Evolutionary conservation across 257 asterid species (phyloP).

Genomic region (Misopates orontium): DNA sequence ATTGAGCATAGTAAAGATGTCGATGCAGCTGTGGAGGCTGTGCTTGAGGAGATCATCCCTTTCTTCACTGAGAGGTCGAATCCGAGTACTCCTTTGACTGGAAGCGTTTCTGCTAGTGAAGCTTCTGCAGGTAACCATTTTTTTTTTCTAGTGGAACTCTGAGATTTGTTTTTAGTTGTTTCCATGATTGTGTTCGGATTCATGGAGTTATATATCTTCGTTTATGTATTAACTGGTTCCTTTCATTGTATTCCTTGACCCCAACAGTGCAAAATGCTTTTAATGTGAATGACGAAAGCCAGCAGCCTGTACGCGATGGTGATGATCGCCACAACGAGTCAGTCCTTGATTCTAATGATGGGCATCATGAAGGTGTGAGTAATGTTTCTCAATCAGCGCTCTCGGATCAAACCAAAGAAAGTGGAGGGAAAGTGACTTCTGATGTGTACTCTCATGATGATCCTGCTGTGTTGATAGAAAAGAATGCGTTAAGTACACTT

Average conservation of each 20-base stretch:
- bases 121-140: slow-evolving; percentile 41
- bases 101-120: slow-evolving; percentile 8
- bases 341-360: slow-evolving; percentile 36
- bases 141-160: not conserved
- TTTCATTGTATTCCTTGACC: too few relatives aligned
- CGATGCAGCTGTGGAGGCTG: slow-evolving; percentile 65
- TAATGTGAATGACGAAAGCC: slow-evolving; percentile 23
- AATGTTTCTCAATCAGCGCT: slow-evolving; percentile 24
- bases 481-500: slow-evolving; percentile 24
- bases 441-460: slow-evolving; percentile 23
- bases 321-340: too few relatives aligned
- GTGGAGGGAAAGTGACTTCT: slow-evolving; percentile 13
- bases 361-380: slow-evolving; percentile 24
- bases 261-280: slow-evolving; percentile 5
- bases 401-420: slow-evolving; percentile 21
- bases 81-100: slow-evolving; percentile 32
- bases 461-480: slow-evolving; percentile 33
- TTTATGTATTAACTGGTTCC: too few relatives aligned
- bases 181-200: too few relatives aligned
- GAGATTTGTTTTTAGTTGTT: too few relatives aligned
- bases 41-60: slow-evolving; percentile 72
- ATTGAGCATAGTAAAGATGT: slow-evolving; percentile 71
- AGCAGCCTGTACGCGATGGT: slow-evolving; percentile 4
- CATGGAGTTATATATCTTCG: too few relatives aligned
- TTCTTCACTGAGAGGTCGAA: slow-evolving; percentile 41